These are phyloP conservation scores for Candida tunisiensis DNA, from an alignment of 1,139 yeast species.

Conservation along the genomic window DNA sequence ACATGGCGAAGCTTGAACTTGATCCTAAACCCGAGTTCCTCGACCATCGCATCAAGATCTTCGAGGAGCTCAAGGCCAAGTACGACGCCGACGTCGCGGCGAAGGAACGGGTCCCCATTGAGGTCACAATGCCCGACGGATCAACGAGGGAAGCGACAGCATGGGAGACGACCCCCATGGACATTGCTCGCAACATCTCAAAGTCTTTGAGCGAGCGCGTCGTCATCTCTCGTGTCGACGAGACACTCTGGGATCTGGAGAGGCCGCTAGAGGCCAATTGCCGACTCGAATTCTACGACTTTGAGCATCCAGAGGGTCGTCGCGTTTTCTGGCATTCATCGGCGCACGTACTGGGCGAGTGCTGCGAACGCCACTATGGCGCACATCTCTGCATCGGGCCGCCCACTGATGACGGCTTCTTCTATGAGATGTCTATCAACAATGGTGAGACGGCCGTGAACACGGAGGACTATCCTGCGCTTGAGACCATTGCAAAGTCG, in stretches of 20 bases:
- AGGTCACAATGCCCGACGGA: conserved; percentile 80
- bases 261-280: conserved; percentile 77
- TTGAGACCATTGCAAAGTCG: conserved; percentile 79
- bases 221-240: conserved; percentile 83
- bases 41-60: conserved; percentile 60
- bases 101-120: conserved; percentile 45
- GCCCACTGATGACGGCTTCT: conserved; percentile 95
- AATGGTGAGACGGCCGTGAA: conserved; percentile 62
- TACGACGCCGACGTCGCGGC: conserved; percentile 57
- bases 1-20: too few species aligned
- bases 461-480: conserved; percentile 65
- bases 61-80: conserved; percentile 65
- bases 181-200: conserved; percentile 71
- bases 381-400: conserved; percentile 92
- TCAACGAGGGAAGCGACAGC: conserved; percentile 59
- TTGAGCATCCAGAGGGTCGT: conserved; percentile 78
- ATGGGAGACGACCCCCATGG: conserved; percentile 83
- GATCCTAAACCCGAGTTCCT: conserved; percentile 72
- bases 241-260: conserved; percentile 86
- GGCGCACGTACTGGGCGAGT: conserved; percentile 97
- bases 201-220: conserved; percentile 79
- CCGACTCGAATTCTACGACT: conserved; percentile 59
- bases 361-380: conserved; percentile 92
- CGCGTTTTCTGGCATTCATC: conserved; percentile 98
- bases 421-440: conserved; percentile 89